Base-by-base conservation (phyloP, 371 early-diverging fungal species). In the Phascolomyces articulosus region DNA sequence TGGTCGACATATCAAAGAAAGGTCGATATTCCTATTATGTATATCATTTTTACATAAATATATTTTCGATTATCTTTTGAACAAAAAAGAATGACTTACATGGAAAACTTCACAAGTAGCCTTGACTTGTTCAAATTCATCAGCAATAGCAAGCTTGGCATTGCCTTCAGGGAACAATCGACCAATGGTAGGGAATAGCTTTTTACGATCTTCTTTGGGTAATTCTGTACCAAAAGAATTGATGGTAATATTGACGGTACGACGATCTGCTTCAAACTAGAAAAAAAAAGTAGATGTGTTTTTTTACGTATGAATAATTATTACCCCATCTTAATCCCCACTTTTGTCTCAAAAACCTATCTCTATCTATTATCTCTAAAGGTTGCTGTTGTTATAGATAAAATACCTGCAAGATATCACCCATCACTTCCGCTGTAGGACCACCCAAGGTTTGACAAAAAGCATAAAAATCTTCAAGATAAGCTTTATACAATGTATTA, bases 211-310 rank as follows among this genome's bases (percentile, higher is more conserved):
- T 64, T 98, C 98, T 74, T 96, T 98, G 49, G 93, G 85, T 58
- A 99, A 80, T 74, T 98, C 98, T 4, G 98, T 98, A 65, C 94
- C 93, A 72, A 98, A 93, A 8, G 97, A 97, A 83, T 98, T 98
- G 83, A 98, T 93, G 20, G 98, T 98, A 65, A 98, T 98, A 75
- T 96, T 98, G 76, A 99, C 91, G 24, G 95, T 90, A 51, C 98
- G 92, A 31, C 98, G 93, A 73, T 99, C 99, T 1, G 99, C 96
- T 80, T 99, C 99, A 77, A 98, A 98, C 91, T 96, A 62, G 20
- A n/a, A n/a, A n/a, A n/a, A n/a, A n/a, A n/a, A n/a, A n/a, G n/a
- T 38, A 13, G 29, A 18, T 13, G 34, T 58, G 20, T 58, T 38
- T 11, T 9, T 16, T 23, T 26, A 21, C 24, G 4, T 55, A 15